Evolutionary conservation across 106 monocot species (phyloP).

Genomic region (Xerophyta viscosa): DNA sequence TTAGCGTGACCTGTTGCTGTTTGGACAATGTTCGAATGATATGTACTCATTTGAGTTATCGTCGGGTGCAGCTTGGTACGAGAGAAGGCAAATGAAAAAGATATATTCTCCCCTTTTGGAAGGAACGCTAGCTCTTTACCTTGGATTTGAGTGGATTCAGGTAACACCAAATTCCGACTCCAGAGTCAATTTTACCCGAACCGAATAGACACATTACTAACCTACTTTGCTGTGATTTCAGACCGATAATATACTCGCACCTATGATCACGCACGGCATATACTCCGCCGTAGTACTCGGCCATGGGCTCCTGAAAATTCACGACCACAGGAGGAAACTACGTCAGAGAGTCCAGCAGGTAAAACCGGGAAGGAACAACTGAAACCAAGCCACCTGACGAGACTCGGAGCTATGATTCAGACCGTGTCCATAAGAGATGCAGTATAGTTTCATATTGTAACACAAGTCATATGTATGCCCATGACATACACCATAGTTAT

Average conservation of each 20-base stretch:
- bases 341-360: conserved; percentile 63
- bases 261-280: conserved; percentile 95
- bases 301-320: conserved; percentile 85
- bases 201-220: background rate
- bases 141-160: conserved; percentile 96
- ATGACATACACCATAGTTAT: too few species aligned
- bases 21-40: too few species aligned
- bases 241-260: conserved; percentile 89
- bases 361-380: conserved; percentile 19
- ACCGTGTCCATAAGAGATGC: too few species aligned
- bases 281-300: conserved; percentile 84
- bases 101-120: conserved; percentile 92
- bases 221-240: conserved; percentile 24
- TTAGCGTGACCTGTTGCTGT: too few species aligned
- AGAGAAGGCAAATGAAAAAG: conserved; percentile 90
- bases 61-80: conserved; percentile 74
- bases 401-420: too few species aligned
- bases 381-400: too few species aligned
- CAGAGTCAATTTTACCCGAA: background rate
- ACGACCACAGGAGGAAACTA: conserved; percentile 61
- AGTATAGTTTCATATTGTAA: too few species aligned
- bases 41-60: background rate
- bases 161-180: conserved; percentile 17
- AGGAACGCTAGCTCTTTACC: conserved; percentile 84
- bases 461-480: too few species aligned